Evolutionary conservation across 768 basidiomycete genomes (phyloP), one percentile per base, ranked within the genome.

Genomic region (Rickenella mellea): DNA sequence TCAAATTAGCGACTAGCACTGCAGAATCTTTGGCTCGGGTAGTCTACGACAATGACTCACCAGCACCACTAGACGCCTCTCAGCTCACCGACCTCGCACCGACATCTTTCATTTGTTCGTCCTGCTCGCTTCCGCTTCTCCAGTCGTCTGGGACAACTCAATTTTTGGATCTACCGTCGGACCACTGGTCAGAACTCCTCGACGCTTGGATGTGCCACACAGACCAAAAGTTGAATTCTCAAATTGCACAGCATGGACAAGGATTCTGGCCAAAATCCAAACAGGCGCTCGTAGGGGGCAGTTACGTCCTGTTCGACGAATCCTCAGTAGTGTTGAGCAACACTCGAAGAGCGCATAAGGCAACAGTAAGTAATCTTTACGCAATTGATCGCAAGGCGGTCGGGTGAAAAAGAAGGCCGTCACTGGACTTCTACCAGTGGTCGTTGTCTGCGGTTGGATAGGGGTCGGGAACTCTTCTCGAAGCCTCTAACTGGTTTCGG

Each of bases 161-260:
- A 33, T 98, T 86, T 59, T 76, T 80, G 28, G 92, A 96, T 55
- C 67, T 98, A 10, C 94, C 94, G 3, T 92, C 88, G 4, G 93
- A 97, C 56, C 84, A 98, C 53, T 98, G 94, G 94, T 83, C 90
- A 48, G 94, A 98, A 58, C 78, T 98, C 12, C 78, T 98, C 15
- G 94, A 97, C 48, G 84, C 92, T 6, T 98, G 94, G 94, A 91
- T 98, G 85, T 98, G 94, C 53, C 94, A 97, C 60, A 60, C 79
- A 7, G 91, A 96, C 54, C 91, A 94, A 64, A 79, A 75, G 31
- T 66, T 97, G 38, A 76, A 83, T 47, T 79, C 80, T 26, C 74
- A 79, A 11, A 72, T 89, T 3, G 62, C 74, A 39, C 68, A 74
- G 47, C 72, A 73, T 48, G 67, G 64, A 52, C 62, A 71, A 45